Conservation (phyloP, 805 yeast species). For the Brettanomyces anomalus region DNA sequence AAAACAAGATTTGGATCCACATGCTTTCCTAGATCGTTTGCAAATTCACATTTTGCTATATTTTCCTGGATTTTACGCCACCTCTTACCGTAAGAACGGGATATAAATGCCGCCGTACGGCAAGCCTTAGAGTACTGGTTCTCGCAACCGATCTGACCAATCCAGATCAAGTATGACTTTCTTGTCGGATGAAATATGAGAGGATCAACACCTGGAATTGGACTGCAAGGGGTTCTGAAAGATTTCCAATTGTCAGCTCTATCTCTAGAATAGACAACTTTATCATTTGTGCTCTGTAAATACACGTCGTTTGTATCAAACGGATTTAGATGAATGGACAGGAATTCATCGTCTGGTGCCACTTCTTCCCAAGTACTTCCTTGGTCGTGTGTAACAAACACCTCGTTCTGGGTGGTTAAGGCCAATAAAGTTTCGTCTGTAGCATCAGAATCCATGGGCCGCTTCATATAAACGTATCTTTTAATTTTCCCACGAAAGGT, state of each 20-base stretch:
- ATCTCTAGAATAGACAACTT: constrained; percentile 52
- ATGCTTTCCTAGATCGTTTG: constrained; percentile 37
- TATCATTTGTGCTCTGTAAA: constrained; percentile 38
- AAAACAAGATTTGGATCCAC: constrained; percentile 43
- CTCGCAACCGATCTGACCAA: constrained; percentile 55
- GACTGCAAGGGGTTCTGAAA: constrained; percentile 40
- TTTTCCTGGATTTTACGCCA: constrained; percentile 50
- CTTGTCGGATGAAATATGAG: constrained; percentile 59
- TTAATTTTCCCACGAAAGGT: constrained; percentile 45
- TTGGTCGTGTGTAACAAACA: constrained; percentile 63
- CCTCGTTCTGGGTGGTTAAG: constrained; percentile 43
- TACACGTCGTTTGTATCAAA: constrained; percentile 44
- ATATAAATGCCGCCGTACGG: constrained; percentile 45
- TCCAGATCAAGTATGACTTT: constrained; percentile 55
- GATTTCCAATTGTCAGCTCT: constrained; percentile 54
- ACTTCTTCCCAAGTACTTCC: constrained; percentile 47
- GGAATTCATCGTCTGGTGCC: constrained; percentile 35
- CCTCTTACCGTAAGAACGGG: constrained; percentile 57
- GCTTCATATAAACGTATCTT: constrained; percentile 55
- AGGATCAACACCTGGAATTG: constrained; percentile 32
- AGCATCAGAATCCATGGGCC: constrained; percentile 29
- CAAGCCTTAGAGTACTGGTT: constrained; percentile 38
- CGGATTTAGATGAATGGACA: constrained; percentile 48
- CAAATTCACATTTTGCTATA: constrained; percentile 57
- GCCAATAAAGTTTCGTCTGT: constrained; percentile 58